Conservation (phyloP, 768 basidiomycete species). For the Podaxis carcinomalis region DNA sequence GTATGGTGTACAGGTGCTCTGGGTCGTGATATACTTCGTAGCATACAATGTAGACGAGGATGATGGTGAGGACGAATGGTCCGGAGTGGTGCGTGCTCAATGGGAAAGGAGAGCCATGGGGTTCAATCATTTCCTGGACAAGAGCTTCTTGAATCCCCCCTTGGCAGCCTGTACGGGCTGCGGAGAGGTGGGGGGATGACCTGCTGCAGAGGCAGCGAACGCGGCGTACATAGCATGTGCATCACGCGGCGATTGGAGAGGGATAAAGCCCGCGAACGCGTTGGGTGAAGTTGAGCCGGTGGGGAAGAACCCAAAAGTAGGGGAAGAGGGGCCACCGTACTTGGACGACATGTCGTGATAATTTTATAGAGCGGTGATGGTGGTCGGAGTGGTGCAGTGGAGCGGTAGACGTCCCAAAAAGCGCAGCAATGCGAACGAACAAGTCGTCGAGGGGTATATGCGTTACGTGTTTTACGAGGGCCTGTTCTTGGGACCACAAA, state of each 20-base stretch:
- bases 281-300: slow-evolving; percentile 50
- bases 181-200: background rate
- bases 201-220: slow-evolving; percentile 22
- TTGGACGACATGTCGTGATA: slow-evolving; percentile 42
- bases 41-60: background rate
- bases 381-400: slow-evolving; percentile 4
- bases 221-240: slow-evolving; percentile 55
- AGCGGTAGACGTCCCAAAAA: slow-evolving; percentile 3
- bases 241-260: slow-evolving; percentile 57
- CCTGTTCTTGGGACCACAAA: background rate
- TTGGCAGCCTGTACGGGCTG: background rate
- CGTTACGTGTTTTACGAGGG: background rate
- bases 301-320: slow-evolving; percentile 59
- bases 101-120: background rate
- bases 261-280: slow-evolving; percentile 44
- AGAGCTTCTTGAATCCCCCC: background rate
- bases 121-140: slow-evolving; percentile 1
- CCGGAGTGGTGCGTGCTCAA: background rate
- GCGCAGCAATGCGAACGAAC: background rate
- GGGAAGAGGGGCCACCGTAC: slow-evolving; percentile 46
- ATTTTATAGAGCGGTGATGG: slow-evolving; percentile 1
- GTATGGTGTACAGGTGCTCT: background rate
- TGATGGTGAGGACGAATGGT: background rate
- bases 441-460: background rate
- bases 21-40: background rate